Conservation (phyloP, 495 filamentous ascomycete genomes). For the Penicillium bialowiezense region DNA sequence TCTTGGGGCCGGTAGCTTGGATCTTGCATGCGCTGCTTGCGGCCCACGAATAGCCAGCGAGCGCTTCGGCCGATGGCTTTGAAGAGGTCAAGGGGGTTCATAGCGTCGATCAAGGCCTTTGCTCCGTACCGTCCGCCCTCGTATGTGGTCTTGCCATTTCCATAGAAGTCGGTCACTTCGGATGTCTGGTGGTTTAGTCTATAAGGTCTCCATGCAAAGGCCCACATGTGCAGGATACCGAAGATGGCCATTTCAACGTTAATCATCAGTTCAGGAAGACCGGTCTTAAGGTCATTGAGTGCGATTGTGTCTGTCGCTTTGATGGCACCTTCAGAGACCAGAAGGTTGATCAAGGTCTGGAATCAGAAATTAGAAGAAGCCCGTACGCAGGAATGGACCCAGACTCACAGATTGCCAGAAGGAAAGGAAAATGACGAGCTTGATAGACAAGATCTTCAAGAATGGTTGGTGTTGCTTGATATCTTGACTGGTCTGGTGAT, state of each 20-base stretch:
- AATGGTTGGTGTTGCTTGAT: conserved; percentile 72
- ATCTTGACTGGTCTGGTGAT: conserved; percentile 67
- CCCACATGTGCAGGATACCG: conserved; percentile 73
- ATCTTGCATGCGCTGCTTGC: conserved; percentile 53
- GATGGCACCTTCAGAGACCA: conserved; percentile 61
- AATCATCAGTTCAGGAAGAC: conserved; percentile 73
- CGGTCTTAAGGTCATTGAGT: conserved; percentile 74
- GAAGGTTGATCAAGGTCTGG: conserved; percentile 64
- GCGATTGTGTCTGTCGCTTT: conserved; percentile 58
- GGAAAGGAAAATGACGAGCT: conserved; percentile 90
- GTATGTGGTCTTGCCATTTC: conserved; percentile 50
- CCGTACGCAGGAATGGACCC: background rate
- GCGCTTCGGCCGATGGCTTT: conserved; percentile 75
- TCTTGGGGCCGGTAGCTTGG: conserved; percentile 43
- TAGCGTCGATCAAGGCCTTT: conserved; percentile 64
- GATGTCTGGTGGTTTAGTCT: conserved; percentile 29
- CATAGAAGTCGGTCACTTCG: conserved; percentile 45
- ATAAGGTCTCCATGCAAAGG: conserved; percentile 77
- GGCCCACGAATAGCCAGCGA: conserved; percentile 77
- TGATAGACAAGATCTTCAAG: conserved; percentile 83
- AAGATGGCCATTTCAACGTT: conserved; percentile 90
- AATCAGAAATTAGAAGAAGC: background rate
- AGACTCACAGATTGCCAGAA: conserved; percentile 76
- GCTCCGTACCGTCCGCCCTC: conserved; percentile 62
- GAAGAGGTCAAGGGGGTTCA: conserved; percentile 82